phyloP scores from a whole-genome alignment of 2,329 filamentous ascomycete genomes.

The Pseudogymnoascus sp. region DNA sequence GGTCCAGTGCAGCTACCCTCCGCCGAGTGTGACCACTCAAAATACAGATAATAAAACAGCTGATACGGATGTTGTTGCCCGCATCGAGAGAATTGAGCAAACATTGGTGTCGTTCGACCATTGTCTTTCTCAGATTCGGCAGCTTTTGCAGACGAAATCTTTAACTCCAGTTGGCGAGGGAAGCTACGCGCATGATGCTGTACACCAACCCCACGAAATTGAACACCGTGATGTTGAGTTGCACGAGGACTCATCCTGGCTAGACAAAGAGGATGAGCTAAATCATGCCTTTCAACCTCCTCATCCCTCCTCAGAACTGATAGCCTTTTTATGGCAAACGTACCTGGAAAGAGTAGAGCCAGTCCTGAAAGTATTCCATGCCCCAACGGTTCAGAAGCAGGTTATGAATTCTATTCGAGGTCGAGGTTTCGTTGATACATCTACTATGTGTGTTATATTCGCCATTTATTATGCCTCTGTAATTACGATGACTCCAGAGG shows the following conservation, averaged over 20 bases:
- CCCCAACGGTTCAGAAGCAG: slow-evolving; percentile 44
- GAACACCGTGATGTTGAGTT: not conserved
- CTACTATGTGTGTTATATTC: slow-evolving; percentile 53
- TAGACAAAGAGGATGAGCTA: not conserved
- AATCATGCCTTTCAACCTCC: not conserved
- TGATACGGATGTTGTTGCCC: no score
- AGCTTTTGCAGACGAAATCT: not conserved
- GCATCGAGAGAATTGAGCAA: no score
- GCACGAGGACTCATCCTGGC: not conserved
- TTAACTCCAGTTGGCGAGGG: not conserved
- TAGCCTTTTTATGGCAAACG: not conserved
- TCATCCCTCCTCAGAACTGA: not conserved
- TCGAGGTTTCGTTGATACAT: slow-evolving; percentile 41
- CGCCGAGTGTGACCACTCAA: no score
- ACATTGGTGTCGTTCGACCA: no score
- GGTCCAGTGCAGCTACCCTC: slow-evolving; percentile 20
- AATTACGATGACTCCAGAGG: slow-evolving; percentile 40
- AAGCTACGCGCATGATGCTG: not conserved
- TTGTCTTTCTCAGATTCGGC: no score
- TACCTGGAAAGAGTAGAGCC: slow-evolving; percentile 41
- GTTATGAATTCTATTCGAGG: slow-evolving; percentile 39
- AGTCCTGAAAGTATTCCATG: slow-evolving; percentile 52
- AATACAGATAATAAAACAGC: no score
- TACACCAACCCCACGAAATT: not conserved
- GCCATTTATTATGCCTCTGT: slow-evolving; percentile 54